phyloP scores from a whole-genome alignment of 2,329 filamentous ascomycete species.

The Furcasterigmium sp. region DNA sequence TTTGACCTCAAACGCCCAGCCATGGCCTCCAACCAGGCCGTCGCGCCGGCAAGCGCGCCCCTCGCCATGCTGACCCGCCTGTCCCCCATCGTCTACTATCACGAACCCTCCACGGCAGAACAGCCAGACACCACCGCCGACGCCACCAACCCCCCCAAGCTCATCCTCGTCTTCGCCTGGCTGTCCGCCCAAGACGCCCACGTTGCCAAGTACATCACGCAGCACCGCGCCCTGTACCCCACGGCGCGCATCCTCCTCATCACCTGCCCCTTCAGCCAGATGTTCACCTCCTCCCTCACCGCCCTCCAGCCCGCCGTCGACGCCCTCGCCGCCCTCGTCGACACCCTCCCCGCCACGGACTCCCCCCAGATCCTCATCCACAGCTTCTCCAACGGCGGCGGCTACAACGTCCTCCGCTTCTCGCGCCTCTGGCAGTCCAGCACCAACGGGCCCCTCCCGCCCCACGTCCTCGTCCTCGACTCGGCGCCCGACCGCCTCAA shows the following conservation, averaged over 20 bases:
- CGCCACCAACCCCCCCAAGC: conserved; percentile 27
- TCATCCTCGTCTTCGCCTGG: conserved; percentile 45
- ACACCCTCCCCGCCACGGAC: conserved; percentile 12
- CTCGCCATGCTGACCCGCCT: conserved; percentile 32
- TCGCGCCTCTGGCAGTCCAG: conserved; percentile 25
- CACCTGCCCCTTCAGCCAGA: conserved; percentile 31
- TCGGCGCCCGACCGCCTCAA: conserved; percentile 41
- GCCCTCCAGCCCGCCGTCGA: conserved; percentile 30
- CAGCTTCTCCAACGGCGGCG: conserved; percentile 48
- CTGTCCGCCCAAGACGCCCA: conserved; percentile 45
- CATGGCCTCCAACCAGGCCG: conserved; percentile 21
- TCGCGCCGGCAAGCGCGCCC: conserved; percentile 10
- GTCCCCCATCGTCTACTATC: conserved; percentile 29
- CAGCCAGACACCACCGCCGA: neutral
- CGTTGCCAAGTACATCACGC: conserved; percentile 44
- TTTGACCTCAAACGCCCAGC: no score
- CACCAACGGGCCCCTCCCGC: conserved; percentile 26
- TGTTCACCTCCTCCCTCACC: conserved; percentile 25
- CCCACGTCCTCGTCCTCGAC: conserved; percentile 40
- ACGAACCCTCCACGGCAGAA: conserved; percentile 20
- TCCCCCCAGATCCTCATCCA: conserved; percentile 37
- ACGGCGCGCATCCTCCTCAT: conserved; percentile 40
- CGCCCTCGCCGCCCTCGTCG: conserved; percentile 27
- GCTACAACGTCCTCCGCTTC: conserved; percentile 32
- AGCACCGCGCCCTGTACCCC: conserved; percentile 39